These are phyloP conservation scores for Solanum medicagineum DNA, from an alignment of 257 asterid species.

Conservation along the genomic window DNA sequence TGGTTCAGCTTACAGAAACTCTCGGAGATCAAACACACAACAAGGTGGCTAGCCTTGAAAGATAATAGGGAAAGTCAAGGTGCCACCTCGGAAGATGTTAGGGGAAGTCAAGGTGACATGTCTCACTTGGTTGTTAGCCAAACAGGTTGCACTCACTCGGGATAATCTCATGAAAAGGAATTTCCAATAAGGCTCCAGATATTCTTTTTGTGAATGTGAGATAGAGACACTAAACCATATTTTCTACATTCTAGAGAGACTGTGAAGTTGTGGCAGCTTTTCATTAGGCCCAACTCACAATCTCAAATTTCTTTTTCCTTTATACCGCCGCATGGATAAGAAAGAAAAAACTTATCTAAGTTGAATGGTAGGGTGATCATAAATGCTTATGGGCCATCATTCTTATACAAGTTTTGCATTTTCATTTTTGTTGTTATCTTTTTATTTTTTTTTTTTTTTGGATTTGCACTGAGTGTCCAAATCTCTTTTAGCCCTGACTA, in stretches of 20 bases:
- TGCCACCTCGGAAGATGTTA: too few species aligned
- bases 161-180: background rate
- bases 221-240: background rate
- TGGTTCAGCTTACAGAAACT: background rate
- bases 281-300: background rate
- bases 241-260: background rate
- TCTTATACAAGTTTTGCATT: background rate
- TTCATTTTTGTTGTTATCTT: background rate
- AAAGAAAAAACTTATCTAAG: background rate
- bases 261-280: background rate
- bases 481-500: too few species aligned
- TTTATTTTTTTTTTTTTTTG: too few species aligned
- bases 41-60: background rate
- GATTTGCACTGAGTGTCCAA: too few species aligned
- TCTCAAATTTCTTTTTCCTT: background rate
- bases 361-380: background rate
- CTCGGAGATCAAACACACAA: background rate
- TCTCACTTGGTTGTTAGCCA: background rate
- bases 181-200: background rate
- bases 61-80: background rate
- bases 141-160: background rate
- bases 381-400: background rate
- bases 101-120: background rate
- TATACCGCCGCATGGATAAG: background rate
- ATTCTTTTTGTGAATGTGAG: background rate